phyloP scores from a whole-genome alignment of 1,284 basidiomycete genomes.

The Ganoderma meredithae region DNA sequence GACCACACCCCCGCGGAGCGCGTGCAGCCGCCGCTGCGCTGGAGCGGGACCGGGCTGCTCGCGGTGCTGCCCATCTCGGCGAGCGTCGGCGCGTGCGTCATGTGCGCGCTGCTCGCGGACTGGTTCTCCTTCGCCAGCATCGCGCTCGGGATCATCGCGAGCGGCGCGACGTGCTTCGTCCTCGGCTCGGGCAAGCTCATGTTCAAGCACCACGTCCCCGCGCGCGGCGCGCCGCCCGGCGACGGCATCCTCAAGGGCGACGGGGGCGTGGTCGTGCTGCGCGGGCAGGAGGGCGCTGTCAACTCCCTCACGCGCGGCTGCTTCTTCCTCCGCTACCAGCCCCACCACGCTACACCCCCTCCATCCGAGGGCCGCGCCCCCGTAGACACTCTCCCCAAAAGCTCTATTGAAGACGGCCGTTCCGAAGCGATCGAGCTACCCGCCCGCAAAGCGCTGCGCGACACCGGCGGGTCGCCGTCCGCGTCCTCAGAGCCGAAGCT shows the following conservation, averaged over 20 bases:
- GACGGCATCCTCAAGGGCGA: conserved; percentile 18
- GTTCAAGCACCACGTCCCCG: conserved; percentile 10
- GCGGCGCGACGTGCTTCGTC: conserved; percentile 16
- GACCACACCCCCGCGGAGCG: neutral
- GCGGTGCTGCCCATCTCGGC: conserved; percentile 15
- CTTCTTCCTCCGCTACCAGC: conserved; percentile 15
- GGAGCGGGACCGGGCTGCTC: conserved; percentile 9
- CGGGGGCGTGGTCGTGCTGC: conserved; percentile 15
- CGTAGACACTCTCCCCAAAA: neutral
- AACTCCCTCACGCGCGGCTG: conserved; percentile 19
- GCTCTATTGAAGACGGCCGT: neutral
- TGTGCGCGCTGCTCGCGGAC: conserved; percentile 15
- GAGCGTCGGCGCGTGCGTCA: conserved; percentile 10
- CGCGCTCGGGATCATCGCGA: conserved; percentile 17
- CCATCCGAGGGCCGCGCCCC: neutral
- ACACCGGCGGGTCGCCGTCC: neutral
- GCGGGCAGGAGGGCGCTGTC: conserved; percentile 18
- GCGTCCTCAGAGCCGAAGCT: neutral
- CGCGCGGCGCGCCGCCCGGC: conserved; percentile 6
- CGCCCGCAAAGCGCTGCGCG: neutral
- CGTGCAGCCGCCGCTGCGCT: neutral
- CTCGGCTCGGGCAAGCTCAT: conserved; percentile 19
- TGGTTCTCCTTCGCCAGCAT: conserved; percentile 19
- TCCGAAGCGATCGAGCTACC: neutral
- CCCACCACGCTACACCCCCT: neutral